Percentiles rank a stretch among this genome's conserved stretches.
Conservation (phyloP, 2,329 filamentous ascomycete genomes). For the Colletotrichum gloeosporioides region DNA sequence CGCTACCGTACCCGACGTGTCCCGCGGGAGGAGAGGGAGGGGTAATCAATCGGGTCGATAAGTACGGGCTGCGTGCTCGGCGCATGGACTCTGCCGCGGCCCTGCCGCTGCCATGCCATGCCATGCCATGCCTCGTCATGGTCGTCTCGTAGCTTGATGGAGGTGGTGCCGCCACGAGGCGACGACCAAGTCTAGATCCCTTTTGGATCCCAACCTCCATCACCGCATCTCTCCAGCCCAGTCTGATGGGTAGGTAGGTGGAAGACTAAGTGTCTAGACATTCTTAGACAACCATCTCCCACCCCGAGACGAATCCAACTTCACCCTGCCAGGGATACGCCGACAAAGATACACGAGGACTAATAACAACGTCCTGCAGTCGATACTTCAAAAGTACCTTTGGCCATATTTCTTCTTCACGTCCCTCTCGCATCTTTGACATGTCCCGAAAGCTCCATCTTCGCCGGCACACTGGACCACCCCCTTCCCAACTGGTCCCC, state of each 20-base stretch:
- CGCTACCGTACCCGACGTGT: neutral
- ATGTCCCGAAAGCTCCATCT: neutral
- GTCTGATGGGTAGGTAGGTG: neutral
- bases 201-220: neutral
- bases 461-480: neutral
- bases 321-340: neutral
- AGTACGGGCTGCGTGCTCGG: neutral
- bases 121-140: neutral
- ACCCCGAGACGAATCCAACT: neutral
- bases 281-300: neutral
- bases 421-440: neutral
- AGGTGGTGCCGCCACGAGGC: conserved; percentile 1
- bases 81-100: neutral
- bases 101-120: neutral
- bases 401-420: conserved; percentile 5
- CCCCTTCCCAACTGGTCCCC: neutral
- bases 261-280: neutral
- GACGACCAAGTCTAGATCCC: neutral
- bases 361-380: neutral
- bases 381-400: neutral
- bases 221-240: neutral
- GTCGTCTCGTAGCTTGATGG: neutral
- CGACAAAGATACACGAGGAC: neutral
- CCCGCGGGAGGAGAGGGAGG: neutral
- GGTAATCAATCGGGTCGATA: neutral